These are phyloP conservation scores for Sinapis alba DNA, from an alignment of 441 rosid genomes.

Conservation along the genomic window DNA sequence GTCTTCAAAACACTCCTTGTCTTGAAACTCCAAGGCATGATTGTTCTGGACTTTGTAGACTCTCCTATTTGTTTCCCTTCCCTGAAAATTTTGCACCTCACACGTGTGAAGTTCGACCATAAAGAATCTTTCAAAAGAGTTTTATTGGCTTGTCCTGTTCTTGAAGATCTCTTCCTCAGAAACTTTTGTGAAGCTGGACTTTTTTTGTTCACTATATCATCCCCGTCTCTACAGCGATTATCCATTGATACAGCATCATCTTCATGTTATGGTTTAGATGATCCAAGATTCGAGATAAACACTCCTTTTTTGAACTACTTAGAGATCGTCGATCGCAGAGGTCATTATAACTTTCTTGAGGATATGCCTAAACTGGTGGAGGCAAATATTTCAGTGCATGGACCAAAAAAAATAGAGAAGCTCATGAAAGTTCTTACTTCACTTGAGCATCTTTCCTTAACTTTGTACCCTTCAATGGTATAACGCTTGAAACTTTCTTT, in stretches of 20 bases:
- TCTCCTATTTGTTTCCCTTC: background rate
- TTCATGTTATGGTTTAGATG: background rate
- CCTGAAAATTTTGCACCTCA: background rate
- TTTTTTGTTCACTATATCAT: background rate
- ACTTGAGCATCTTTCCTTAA: background rate
- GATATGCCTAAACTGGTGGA: background rate
- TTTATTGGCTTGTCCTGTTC: background rate
- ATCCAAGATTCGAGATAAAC: background rate
- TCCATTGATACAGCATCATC: background rate
- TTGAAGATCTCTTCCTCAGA: background rate
- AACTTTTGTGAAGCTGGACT: background rate
- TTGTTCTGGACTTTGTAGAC: background rate
- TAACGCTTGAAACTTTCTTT: background rate
- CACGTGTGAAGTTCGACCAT: background rate
- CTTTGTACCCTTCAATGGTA: background rate
- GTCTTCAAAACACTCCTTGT: background rate
- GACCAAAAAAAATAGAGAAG: background rate
- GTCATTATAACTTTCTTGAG: background rate
- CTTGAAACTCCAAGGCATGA: background rate
- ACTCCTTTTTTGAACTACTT: background rate
- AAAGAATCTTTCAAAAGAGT: background rate
- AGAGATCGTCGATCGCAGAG: background rate
- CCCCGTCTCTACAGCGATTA: background rate
- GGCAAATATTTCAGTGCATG: background rate
- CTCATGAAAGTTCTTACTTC: background rate